Percentiles rank a stretch among this genome's conserved stretches.
Conservation (phyloP, 2,329 filamentous ascomycete genomes). For the Talaromyces sp. region DNA sequence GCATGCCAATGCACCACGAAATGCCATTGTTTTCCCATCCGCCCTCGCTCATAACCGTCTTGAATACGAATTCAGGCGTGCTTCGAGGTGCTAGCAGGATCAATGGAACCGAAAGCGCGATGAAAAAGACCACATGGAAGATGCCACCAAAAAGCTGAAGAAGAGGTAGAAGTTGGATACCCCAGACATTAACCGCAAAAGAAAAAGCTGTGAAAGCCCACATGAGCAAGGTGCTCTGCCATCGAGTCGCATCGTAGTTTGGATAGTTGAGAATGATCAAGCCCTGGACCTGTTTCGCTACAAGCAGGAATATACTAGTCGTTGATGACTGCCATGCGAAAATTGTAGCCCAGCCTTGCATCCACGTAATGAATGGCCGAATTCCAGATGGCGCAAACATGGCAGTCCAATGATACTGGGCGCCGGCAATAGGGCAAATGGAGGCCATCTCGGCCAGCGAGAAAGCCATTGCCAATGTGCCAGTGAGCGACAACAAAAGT, state of each 20-base stretch:
- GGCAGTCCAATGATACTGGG: conserved; percentile 40
- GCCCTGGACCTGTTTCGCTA: conserved; percentile 38
- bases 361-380: conserved; percentile 19
- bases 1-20: conserved; percentile 47
- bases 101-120: conserved; percentile 39
- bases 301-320: conserved; percentile 35
- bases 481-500: conserved; percentile 33
- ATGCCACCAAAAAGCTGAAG: conserved; percentile 30
- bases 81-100: conserved; percentile 35
- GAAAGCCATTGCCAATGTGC: conserved; percentile 36
- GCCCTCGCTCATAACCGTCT: conserved; percentile 46
- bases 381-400: conserved; percentile 19
- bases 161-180: conserved; percentile 32
- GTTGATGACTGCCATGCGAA: conserved; percentile 41
- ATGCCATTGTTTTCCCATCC: conserved; percentile 47
- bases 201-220: conserved; percentile 35
- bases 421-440: conserved; percentile 37
- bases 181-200: conserved; percentile 37
- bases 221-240: conserved; percentile 43
- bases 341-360: conserved; percentile 33
- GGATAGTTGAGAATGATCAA: conserved; percentile 37
- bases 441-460: conserved; percentile 43
- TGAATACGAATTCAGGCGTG: conserved; percentile 44
- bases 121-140: conserved; percentile 39
- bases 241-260: conserved; percentile 36